Evolutionary conservation across 2,329 filamentous ascomycete genomes (phyloP), one percentile per base, ranked within the genome.

Genomic region (Zasmidium angulare): DNA sequence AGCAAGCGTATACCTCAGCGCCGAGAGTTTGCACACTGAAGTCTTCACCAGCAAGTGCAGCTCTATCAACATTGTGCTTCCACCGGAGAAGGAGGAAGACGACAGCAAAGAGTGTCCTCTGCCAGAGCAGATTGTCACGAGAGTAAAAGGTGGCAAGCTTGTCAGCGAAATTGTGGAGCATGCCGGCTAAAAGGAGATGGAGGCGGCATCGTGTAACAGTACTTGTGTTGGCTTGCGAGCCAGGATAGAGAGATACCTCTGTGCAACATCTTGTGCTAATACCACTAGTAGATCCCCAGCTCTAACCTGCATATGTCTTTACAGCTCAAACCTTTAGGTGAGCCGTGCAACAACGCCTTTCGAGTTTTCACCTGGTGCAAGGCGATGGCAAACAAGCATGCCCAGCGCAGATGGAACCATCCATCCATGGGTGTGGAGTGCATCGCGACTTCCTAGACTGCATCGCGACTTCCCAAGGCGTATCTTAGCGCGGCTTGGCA

Each of bases 121-220:
- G 60, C 95, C 95, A 0, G 91, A 93, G 71, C 95, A 99, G 81
- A 89, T 97, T 70, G 87, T 91, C 85, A 91, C 72, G 81, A 90
- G 82, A 83, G 82, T 85, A 79, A 90, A 88, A 75, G 80, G 91
- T 76, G 89, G 90, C 21, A 86, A 89, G 65, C 73, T 98, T 63
- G 84, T 93, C 24, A 96, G 87, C 71, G 93, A 98, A 82, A 98
- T 99, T 75, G 95, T 99, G 19, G 92, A 95, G 70, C 93, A 98
- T 78, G 86, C 90, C 64, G 93, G 93, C 58, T 97, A 82, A 66
- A 36, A 9, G 36, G 11, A 4, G 36, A 22, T 29, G 22, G 19
- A 11, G 9, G 3, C 22, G 17, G 21, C 49, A 26, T 50, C 17
- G 6, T 50, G 49, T 50, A 50, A 50, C 3, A 26, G 21, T 50